A percentile compares a stretch with the other conserved stretches of the same genome.
Evolutionary conservation across 345 rosid genomes (phyloP).

Genomic region (Salix arbutifolia): DNA sequence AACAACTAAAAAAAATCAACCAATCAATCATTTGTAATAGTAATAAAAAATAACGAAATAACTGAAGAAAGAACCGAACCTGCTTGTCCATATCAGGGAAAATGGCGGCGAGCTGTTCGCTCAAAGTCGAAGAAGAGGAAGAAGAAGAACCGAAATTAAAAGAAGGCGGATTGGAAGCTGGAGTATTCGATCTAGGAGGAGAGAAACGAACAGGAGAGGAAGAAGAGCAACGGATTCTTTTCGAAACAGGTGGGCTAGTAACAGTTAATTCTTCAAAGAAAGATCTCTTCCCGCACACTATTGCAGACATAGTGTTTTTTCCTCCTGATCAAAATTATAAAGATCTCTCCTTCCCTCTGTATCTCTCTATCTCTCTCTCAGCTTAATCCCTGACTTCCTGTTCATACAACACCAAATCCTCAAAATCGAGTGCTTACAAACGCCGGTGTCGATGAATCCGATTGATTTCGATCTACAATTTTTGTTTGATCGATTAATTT

Average conservation of each 20-base stretch:
- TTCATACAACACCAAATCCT: no score
- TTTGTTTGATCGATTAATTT: no score
- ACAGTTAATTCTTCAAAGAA: constrained; percentile 68
- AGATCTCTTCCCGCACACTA: constrained; percentile 92
- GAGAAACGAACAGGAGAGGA: constrained; percentile 56
- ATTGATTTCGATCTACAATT: no score
- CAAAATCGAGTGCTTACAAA: no score
- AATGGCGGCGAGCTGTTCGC: constrained; percentile 49
- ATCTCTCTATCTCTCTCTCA: no score
- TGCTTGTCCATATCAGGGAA: constrained; percentile 84
- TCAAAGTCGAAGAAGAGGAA: constrained; percentile 23
- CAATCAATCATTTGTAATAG: background rate
- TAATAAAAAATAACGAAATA: background rate
- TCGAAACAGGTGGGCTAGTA: constrained; percentile 50
- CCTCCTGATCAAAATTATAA: constrained; percentile 1
- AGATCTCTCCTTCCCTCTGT: background rate
- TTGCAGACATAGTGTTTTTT: constrained; percentile 82
- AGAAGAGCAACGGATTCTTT: constrained; percentile 64
- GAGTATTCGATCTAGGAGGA: constrained; percentile 40
- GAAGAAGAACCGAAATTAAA: background rate
- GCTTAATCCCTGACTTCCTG: no score
- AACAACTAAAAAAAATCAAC: no score
- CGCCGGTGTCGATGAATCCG: no score
- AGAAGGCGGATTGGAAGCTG: constrained; percentile 2
- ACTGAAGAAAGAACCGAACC: constrained; percentile 27